Conservation (phyloP, 1,284 basidiomycete species). For the Pterulicium gracile region DNA sequence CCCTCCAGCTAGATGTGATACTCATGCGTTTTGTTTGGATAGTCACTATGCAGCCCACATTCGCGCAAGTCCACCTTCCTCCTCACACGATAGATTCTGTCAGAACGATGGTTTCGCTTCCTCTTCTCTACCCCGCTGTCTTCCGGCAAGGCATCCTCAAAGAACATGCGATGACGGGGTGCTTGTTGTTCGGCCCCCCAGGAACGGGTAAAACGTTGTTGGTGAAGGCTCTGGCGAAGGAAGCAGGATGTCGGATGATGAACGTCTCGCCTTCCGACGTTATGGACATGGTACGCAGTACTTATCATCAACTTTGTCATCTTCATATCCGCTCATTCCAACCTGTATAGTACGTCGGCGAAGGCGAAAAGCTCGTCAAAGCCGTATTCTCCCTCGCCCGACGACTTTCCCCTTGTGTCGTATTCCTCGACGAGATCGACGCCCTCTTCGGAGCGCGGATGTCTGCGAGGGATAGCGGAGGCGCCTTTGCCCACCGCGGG, state of each 20-base stretch:
- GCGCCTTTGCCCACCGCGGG: slow-evolving; percentile 74
- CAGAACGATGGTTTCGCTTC: slow-evolving; percentile 84
- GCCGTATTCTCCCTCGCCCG: slow-evolving; percentile 88
- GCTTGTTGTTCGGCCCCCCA: slow-evolving; percentile 83
- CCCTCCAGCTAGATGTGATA: slow-evolving; percentile 9
- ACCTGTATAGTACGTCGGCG: slow-evolving; percentile 73
- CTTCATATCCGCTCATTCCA: slow-evolving; percentile 8
- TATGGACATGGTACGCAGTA: slow-evolving; percentile 69
- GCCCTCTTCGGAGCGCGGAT: slow-evolving; percentile 86
- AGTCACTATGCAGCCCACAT: slow-evolving; percentile 74
- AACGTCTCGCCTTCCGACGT: slow-evolving; percentile 77
- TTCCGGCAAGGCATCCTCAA: slow-evolving; percentile 89
- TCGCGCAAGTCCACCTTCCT: slow-evolving; percentile 82
- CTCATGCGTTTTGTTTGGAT: slow-evolving; percentile 10
- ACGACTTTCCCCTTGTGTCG: slow-evolving; percentile 81
- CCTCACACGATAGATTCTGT: slow-evolving; percentile 80
- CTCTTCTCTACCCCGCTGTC: slow-evolving; percentile 81
- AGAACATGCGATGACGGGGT: slow-evolving; percentile 82
- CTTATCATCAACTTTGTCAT: slow-evolving; percentile 3
- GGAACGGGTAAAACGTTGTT: slow-evolving; percentile 89
- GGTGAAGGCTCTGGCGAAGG: slow-evolving; percentile 85
- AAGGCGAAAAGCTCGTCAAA: slow-evolving; percentile 90
- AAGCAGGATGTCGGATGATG: slow-evolving; percentile 85
- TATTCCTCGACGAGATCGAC: slow-evolving; percentile 96
- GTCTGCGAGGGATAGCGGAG: slow-evolving; percentile 71